Evolutionary conservation across 495 filamentous ascomycete genomes (phyloP).

Genomic region (Penicillium steckii): DNA sequence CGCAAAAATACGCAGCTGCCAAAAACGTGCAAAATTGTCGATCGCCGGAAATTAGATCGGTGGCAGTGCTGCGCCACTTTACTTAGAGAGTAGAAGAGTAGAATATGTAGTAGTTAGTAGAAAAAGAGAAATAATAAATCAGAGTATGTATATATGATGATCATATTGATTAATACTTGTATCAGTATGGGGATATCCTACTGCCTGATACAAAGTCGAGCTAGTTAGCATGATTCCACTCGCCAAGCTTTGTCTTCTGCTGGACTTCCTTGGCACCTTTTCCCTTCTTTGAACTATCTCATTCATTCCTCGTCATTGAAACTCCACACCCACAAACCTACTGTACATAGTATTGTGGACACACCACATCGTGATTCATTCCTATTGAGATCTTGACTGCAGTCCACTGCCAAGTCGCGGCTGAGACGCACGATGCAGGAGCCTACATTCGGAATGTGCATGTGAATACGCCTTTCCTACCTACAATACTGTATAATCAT

Average conservation of each 20-base stretch:
- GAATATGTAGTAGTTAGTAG: too few relatives aligned
- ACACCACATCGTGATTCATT: neutral
- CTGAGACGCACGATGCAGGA: neutral
- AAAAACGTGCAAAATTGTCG: slow-evolving; percentile 1
- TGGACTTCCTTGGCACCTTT: neutral
- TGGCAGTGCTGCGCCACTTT: neutral
- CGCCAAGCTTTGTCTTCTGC: neutral
- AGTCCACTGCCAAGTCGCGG: neutral
- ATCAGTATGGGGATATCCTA: neutral
- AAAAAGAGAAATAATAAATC: too few relatives aligned
- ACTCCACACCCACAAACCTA: neutral
- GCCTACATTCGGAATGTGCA: neutral
- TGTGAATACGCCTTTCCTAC: neutral
- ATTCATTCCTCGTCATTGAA: neutral
- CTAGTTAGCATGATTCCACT: neutral
- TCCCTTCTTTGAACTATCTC: neutral
- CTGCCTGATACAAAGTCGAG: neutral
- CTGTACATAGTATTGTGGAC: too few relatives aligned
- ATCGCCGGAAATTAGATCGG: neutral
- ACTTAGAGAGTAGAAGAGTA: too few relatives aligned
- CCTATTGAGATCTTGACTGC: neutral
- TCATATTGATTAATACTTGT: neutral
- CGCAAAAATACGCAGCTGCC: neutral
- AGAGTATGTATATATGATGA: too few relatives aligned
- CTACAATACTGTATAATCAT: neutral